Conservation (phyloP, 306 rosid species). For the Notholithocarpus densiflorus region DNA sequence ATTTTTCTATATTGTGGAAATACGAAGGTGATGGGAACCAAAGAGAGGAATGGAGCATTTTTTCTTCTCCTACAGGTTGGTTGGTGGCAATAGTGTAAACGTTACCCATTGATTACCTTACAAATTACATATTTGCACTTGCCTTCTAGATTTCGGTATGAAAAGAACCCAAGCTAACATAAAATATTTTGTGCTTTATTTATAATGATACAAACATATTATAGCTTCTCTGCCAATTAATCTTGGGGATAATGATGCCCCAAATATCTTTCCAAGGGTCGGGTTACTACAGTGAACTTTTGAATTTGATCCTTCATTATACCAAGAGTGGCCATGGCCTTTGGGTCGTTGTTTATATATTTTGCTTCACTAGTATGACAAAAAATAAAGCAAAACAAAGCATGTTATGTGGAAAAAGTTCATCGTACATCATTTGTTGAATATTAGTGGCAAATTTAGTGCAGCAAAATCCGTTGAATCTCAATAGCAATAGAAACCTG, state of each 20-base stretch:
- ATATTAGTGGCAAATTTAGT: background rate
- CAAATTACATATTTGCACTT: conserved; percentile 27
- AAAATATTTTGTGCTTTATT: background rate
- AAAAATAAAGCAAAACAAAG: too few species aligned
- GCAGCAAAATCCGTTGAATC: background rate
- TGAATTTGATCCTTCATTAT: background rate
- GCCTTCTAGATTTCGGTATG: background rate
- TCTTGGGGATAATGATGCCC: background rate
- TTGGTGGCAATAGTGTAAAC: background rate
- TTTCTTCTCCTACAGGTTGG: background rate
- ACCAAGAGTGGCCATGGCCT: background rate
- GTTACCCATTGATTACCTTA: conserved; percentile 12
- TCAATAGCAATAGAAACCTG: too few species aligned
- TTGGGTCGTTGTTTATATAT: too few species aligned
- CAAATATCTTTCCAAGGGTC: background rate
- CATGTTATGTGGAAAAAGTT: too few species aligned
- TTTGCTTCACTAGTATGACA: too few species aligned
- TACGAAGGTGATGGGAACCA: conserved; percentile 16
- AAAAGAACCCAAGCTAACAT: background rate
- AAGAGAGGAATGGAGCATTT: background rate
- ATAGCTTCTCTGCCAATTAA: background rate
- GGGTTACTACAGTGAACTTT: background rate
- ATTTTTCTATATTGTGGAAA: conserved; percentile 7
- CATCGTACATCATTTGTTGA: background rate
- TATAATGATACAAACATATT: background rate